These are phyloP conservation scores for Xerocomellus amylosporus DNA, from an alignment of 768 basidiomycete genomes.

Conservation along the genomic window DNA sequence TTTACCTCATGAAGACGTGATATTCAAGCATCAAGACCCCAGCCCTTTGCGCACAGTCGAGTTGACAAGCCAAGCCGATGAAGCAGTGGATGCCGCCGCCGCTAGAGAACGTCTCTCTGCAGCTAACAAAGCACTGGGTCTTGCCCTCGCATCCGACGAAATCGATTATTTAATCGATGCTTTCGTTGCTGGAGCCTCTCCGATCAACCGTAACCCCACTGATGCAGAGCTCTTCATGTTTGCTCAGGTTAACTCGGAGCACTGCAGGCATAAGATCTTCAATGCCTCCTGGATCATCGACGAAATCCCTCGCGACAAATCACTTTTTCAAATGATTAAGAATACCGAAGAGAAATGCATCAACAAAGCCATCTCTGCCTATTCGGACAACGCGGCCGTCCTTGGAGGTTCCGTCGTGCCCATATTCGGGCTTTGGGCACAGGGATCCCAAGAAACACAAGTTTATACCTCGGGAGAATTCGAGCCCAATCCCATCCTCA, in stretches of 20 bases:
- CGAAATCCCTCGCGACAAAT: constrained; percentile 55
- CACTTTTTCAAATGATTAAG: constrained; percentile 95
- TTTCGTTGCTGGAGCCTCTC: constrained; percentile 66
- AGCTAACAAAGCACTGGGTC: constrained; percentile 83
- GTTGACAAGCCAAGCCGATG: constrained; percentile 38
- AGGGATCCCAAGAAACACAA: constrained; percentile 23
- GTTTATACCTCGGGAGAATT: constrained; percentile 53
- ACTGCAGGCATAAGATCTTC: constrained; percentile 99
- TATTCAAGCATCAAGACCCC: constrained; percentile 63
- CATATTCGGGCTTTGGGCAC: constrained; percentile 60
- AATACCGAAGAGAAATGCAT: constrained; percentile 84
- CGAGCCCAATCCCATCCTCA: constrained; percentile 83
- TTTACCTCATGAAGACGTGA: constrained; percentile 52
- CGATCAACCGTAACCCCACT: constrained; percentile 82
- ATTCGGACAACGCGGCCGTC: constrained; percentile 98
- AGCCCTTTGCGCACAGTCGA: constrained; percentile 71
- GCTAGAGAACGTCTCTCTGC: constrained; percentile 63
- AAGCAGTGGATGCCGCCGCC: constrained; percentile 28
- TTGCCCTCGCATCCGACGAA: constrained; percentile 87
- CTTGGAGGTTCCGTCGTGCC: constrained; percentile 68
- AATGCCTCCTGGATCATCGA: constrained; percentile 96
- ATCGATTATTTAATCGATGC: constrained; percentile 90
- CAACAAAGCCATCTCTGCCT: constrained; percentile 88
- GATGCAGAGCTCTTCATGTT: constrained; percentile 99
- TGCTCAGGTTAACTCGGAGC: constrained; percentile 99